Evolutionary conservation across 2,329 filamentous ascomycete species (phyloP), one percentile per base, ranked within the genome.

Genomic region (Proliferodiscus dingleyae): DNA sequence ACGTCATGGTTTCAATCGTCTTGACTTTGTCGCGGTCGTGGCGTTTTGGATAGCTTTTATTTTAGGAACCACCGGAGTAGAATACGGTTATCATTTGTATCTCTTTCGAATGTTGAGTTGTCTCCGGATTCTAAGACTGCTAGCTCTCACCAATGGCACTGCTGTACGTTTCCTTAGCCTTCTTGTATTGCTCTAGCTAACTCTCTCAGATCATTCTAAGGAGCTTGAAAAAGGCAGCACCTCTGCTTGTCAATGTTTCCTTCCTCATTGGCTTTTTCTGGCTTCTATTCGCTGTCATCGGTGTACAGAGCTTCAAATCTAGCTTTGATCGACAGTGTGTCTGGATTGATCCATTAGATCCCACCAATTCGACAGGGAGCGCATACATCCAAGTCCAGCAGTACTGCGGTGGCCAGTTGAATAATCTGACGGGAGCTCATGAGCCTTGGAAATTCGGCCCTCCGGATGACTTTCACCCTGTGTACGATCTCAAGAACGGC

Each of bases 181-280:
- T 15, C 15, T 34, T 32, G 28, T 23, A 21, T 9, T 39, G 21
- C 44, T 47, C 36, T 50, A 13, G n/a, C 34, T 52, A 21, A 45
- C 22, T 7, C 32, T 32, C 13, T 32, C 24, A 89, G 80, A 90
- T 97, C 47, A 98, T 98, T 60, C 71, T 98, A 36, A 80, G 89
- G 64, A 97, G 91, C 75, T 67, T 98, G 50, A 98, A 98, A 64
- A 95, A 95, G 63, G 90, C 93, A 2, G 89, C 91, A 0, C 93
- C 94, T 2, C 73, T 95, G 28, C 79, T 98, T 19, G 80, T 96
- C 21, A 89, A 95, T 51, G 90, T 98, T 24, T 90, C 88, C 1
- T 96, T 98, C 62, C 73, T 98, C 18, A 89, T 98, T 55, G 79
- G 87, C 11, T 98, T 98, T 68, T 98, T 98, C 68, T 98, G 93